Evolutionary conservation across 176 grass and related monocot genomes (phyloP), one percentile per base, ranked within the genome.

Genomic region (Raddia distichophylla): DNA sequence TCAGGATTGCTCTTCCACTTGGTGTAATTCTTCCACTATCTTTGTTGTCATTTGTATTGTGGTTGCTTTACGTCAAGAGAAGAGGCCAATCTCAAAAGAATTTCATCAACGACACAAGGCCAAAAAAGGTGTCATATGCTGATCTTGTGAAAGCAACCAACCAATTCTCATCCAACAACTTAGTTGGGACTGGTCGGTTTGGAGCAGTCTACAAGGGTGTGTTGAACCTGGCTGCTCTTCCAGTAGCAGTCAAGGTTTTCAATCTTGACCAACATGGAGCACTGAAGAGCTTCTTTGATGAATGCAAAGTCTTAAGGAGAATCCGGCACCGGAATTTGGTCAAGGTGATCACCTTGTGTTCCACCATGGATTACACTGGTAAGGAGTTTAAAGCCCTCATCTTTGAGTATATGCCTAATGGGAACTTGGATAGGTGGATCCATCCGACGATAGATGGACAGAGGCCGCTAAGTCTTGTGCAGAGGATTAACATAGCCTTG

Each of bases 381-480:
- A 67, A 74, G 10, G 69, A 81, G 20, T 86, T 80, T 10, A 75
- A 75, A 71, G 86, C 86, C 52, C 61, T 87, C 12, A 52, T 87
- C 6, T 83, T 79, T 18, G 64, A 88, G 35, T 88, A 64, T 54
- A 83, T 88, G 80, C 67, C 80, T 1, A 88, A 79, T 22, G 86
- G 86, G 8, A 88, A 64, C 44, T 17, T 88, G 43, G 80, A 83
- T 34, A 69, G 35, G n/a, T 84, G 86, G 76, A 19, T 89, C 51
- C 81, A 89, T 67, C 81, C 86, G 15, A 64, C 50, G 20, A 34
- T 27, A 27, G 34, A 66, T 11, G 33, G 40, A 14, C 13, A 19
- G 20, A 69, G 22, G 43, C 9, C 18, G 13, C 44, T 81, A 11
- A 77, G 60, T 60, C 22, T 77, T 12, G 10, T 35, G 4, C 55